Evolutionary conservation across 306 rosid genomes (phyloP).

Genomic region (Cajanus cajan): DNA sequence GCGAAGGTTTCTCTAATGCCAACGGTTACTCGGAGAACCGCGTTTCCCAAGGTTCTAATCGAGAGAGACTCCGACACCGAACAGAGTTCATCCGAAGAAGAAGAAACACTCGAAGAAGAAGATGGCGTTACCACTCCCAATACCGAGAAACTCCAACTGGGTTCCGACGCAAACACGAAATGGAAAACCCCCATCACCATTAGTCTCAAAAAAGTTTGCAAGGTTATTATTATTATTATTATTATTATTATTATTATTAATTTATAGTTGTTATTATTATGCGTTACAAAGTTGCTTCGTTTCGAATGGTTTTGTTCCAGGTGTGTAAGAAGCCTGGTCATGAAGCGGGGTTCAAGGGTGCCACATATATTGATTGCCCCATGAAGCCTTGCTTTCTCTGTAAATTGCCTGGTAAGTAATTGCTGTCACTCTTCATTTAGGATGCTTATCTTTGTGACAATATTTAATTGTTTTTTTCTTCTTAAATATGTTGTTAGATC

Average conservation of each 20-base stretch:
- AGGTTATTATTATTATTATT: slow-evolving; percentile 45
- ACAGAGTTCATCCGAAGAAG: slow-evolving; percentile 70
- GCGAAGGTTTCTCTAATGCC: slow-evolving; percentile 46
- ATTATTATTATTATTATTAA: too few relatives aligned
- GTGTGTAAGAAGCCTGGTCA: slow-evolving; percentile 92
- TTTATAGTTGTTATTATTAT: neutral
- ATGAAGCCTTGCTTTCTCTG: slow-evolving; percentile 99
- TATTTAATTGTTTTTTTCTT: neutral
- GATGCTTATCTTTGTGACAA: neutral
- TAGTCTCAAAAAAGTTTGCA: slow-evolving; percentile 82
- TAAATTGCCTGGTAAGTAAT: slow-evolving; percentile 73
- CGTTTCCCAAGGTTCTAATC: slow-evolving; percentile 65
- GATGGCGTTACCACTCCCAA: slow-evolving; percentile 22
- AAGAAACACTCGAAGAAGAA: slow-evolving; percentile 15
- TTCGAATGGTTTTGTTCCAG: slow-evolving; percentile 33
- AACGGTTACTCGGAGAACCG: slow-evolving; percentile 55
- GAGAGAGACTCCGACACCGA: slow-evolving; percentile 79
- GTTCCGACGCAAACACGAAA: slow-evolving; percentile 43
- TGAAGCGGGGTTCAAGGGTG: slow-evolving; percentile 96
- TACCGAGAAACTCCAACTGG: slow-evolving; percentile 39
- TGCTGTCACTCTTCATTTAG: neutral
- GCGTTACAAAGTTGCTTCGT: neutral
- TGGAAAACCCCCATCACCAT: slow-evolving; percentile 64
- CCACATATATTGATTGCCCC: slow-evolving; percentile 95
- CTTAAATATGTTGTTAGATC: too few relatives aligned